Evolutionary conservation across 73 alveolate species (phyloP), one percentile per base, ranked within the genome.

Genomic region (Halteria grandinella): DNA sequence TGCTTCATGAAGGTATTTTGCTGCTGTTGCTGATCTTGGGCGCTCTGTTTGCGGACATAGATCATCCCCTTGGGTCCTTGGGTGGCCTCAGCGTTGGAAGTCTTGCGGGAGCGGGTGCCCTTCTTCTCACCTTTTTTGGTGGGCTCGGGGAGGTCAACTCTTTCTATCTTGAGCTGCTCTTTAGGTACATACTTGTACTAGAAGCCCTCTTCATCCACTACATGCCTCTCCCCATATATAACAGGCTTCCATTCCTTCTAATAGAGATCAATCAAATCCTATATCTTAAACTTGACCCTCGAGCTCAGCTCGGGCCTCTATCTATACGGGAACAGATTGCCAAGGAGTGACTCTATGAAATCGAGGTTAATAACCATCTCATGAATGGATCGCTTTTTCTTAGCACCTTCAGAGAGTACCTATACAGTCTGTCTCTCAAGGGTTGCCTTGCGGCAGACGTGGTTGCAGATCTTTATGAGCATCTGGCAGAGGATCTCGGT

Each of bases 251-350:
- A 75, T 5, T 50, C 32, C 27, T 58, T 14, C 15, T 58, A 11
- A 37, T 75, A 75, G 1, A 17, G 18, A 27, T 75, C 87, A 41
- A 75, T 75, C 14, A 75, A 59, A 59, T 75, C 87, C 40, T 75
- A 32, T n/a, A 75, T 59, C 34, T 59, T 75, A 24, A 75, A 75
- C 31, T 50, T 58, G 43, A 75, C 31, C 59, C 74, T 75, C 12
- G 53, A 75, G 3, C 79, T 23, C 41, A 75, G 59, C 5, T 32
- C 44, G 14, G 57, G 48, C 24, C 36, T 12, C 18, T 21, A 11
- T 43, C 74, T 57, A 12, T 37, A 17, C 24, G 75, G 33, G 21
- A 75, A 75, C 1, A 75, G 25, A 43, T 69, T 32, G 24, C 29
- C n/a, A 1, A 75, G 18, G 45, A 36, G 43, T 12, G 51, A 55